Evolutionary conservation across 495 filamentous ascomycete genomes (phyloP).

Genomic region (Parathielavia hyrcaniae): DNA sequence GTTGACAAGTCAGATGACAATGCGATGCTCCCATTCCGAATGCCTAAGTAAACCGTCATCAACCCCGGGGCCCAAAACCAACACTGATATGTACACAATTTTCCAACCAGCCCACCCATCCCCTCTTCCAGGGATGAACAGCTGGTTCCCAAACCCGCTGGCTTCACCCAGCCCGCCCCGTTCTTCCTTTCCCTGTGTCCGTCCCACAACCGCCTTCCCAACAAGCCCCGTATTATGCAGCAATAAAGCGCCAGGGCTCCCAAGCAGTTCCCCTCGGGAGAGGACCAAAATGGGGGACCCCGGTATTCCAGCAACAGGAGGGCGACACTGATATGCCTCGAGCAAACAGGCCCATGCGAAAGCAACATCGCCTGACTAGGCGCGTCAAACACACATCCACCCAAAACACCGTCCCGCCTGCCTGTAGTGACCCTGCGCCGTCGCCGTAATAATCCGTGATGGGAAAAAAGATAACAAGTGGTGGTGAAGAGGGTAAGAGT

Average conservation of each 20-base stretch:
- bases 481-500: conserved; percentile 2
- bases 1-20: conserved; percentile 1
- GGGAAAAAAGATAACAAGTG: conserved; percentile 11
- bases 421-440: conserved; percentile 27
- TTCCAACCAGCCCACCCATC: neutral
- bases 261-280: neutral
- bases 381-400: conserved; percentile 12
- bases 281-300: neutral
- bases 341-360: conserved; percentile 7
- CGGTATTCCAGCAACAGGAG: conserved; percentile 12
- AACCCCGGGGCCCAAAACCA: conserved; percentile 14
- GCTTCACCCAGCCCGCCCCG: conserved; percentile 13
- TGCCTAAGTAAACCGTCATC: conserved; percentile 20
- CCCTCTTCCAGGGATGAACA: neutral
- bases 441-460: conserved; percentile 26
- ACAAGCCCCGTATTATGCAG: conserved; percentile 15
- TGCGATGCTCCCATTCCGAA: conserved; percentile 24
- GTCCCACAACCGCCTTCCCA: conserved; percentile 3
- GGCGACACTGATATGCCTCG: conserved; percentile 5
- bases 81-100: conserved; percentile 25
- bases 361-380: conserved; percentile 3
- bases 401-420: conserved; percentile 21
- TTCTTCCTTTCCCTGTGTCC: neutral
- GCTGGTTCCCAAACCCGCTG: neutral
- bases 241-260: conserved; percentile 4